Conservation (phyloP, 2,329 filamentous ascomycete species). For the Colletotrichum tofieldiae region DNA sequence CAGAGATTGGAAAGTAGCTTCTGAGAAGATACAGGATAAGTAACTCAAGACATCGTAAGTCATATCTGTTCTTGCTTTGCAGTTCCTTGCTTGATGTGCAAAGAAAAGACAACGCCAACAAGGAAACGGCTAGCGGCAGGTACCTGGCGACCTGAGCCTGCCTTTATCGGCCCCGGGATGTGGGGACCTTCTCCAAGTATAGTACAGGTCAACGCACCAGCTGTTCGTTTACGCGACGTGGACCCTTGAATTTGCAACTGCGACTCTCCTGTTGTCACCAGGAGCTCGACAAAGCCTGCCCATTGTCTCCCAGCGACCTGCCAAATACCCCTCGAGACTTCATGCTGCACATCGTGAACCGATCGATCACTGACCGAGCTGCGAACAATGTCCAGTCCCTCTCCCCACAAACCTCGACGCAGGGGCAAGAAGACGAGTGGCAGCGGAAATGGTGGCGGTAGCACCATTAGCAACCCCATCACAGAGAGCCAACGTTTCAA, state of each 20-base stretch:
- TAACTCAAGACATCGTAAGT: not conserved
- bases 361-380: slow-evolving; percentile 39
- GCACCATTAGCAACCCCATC: slow-evolving; percentile 7
- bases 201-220: slow-evolving; percentile 8
- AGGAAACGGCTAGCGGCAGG: slow-evolving; percentile 14
- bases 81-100: not conserved
- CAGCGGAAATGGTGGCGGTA: slow-evolving; percentile 23
- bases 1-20: not conserved
- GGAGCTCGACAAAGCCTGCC: slow-evolving; percentile 24
- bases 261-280: slow-evolving; percentile 3
- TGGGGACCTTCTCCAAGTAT: slow-evolving; percentile 33
- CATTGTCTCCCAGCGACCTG: slow-evolving; percentile 1
- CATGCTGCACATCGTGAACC: slow-evolving; percentile 23
- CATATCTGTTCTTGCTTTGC: not conserved
- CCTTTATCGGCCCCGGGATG: slow-evolving; percentile 33
- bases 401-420: slow-evolving; percentile 73
- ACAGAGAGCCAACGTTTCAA: slow-evolving; percentile 46
- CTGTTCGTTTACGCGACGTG: slow-evolving; percentile 36
- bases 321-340: slow-evolving; percentile 17
- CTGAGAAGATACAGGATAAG: too few species aligned
- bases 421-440: slow-evolving; percentile 67
- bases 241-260: slow-evolving; percentile 37
- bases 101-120: not conserved
- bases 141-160: slow-evolving; percentile 19
- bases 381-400: slow-evolving; percentile 66